phyloP scores from a whole-genome alignment of 345 rosid genomes.

The Syzygium aqueum region DNA sequence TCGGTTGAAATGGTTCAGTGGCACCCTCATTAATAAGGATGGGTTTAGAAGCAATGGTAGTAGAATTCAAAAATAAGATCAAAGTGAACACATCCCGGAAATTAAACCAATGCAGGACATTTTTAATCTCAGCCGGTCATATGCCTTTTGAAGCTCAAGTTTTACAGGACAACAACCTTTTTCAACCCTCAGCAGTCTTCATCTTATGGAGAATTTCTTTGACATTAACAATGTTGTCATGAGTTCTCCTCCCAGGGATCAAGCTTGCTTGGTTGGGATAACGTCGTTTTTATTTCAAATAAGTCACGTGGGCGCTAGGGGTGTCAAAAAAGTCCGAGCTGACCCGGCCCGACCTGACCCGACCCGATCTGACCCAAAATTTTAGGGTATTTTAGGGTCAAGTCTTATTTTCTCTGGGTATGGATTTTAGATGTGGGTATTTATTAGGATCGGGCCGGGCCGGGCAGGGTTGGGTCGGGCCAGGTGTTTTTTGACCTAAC shows the following conservation, averaged over 20 bases:
- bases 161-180: background rate
- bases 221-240: background rate
- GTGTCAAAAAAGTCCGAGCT: no score
- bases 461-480: no score
- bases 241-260: background rate
- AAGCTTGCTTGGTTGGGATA: background rate
- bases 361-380: no score
- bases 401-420: no score
- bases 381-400: no score
- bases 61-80: background rate
- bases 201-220: background rate
- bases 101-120: background rate
- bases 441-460: no score
- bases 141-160: background rate
- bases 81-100: background rate
- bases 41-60: background rate
- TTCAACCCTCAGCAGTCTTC: background rate
- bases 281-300: no score
- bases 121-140: background rate
- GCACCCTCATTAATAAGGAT: background rate
- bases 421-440: no score
- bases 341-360: no score
- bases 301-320: no score
- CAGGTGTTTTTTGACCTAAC: no score
- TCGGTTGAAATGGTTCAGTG: background rate